Conservation (phyloP, 1,284 basidiomycete species). For the Papiliotrema fonsecae region DNA sequence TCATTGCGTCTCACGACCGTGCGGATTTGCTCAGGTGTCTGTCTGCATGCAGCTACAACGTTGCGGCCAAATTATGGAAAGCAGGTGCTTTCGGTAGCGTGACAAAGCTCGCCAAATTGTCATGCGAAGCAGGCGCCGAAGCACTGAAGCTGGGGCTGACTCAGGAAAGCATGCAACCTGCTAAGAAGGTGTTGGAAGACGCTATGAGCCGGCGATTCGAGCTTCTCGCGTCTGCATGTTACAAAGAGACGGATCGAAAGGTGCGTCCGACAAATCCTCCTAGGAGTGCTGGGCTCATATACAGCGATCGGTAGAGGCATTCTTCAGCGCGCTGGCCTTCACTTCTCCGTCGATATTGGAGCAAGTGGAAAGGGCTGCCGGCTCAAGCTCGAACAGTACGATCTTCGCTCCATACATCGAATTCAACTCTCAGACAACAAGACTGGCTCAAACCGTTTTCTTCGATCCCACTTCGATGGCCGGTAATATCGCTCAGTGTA, state of each 20-base stretch:
- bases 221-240: slow-evolving; percentile 67
- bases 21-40: slow-evolving; percentile 27
- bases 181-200: slow-evolving; percentile 1
- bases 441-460: background rate
- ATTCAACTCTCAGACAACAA: background rate
- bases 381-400: background rate
- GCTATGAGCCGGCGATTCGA: slow-evolving; percentile 59
- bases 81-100: slow-evolving; percentile 27
- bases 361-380: background rate
- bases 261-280: slow-evolving; percentile 11
- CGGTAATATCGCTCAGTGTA: background rate
- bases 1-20: background rate
- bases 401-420: background rate
- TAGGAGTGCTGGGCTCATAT: background rate
- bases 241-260: slow-evolving; percentile 60
- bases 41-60: slow-evolving; percentile 43
- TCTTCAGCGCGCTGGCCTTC: background rate
- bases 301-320: background rate
- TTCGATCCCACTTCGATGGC: background rate
- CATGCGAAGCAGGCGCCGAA: slow-evolving; percentile 24
- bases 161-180: background rate
- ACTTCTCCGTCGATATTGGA: background rate
- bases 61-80: slow-evolving; percentile 44
- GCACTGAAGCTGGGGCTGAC: slow-evolving; percentile 3
- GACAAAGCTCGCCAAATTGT: slow-evolving; percentile 21